Evolutionary conservation across 1,139 yeast genomes (phyloP).

Genomic region (Suhomyces chickasaworum): DNA sequence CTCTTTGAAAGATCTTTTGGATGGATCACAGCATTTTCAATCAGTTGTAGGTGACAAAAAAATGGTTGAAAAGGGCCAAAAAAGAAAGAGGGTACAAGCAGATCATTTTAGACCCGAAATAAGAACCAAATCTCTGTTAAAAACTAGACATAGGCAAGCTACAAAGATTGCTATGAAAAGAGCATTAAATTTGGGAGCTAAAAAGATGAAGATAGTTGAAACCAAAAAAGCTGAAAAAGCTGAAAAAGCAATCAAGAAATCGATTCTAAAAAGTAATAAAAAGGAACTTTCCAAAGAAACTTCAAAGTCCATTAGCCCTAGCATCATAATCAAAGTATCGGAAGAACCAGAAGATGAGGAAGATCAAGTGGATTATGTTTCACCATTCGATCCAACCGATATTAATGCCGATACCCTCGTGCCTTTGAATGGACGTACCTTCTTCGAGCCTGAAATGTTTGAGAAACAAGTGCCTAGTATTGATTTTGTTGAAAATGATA

Average conservation of each 20-base stretch:
- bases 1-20: conserved; percentile 8
- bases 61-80: conserved; percentile 34
- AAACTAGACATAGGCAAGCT: conserved; percentile 13
- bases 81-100: conserved; percentile 33
- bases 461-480: conserved; percentile 30
- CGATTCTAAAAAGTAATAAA: background rate
- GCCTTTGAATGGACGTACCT: conserved; percentile 35
- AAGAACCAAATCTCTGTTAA: conserved; percentile 1
- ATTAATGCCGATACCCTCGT: conserved; percentile 38
- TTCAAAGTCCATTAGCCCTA: background rate
- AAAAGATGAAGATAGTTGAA: conserved; percentile 1
- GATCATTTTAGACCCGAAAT: conserved; percentile 27
- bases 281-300: background rate
- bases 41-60: conserved; percentile 41
- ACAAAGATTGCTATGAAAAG: conserved; percentile 10
- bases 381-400: conserved; percentile 42
- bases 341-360: conserved; percentile 7
- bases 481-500: conserved; percentile 19
- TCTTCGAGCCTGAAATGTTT: conserved; percentile 32
- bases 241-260: background rate
- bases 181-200: conserved; percentile 5
- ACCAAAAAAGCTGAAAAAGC: background rate
- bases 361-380: conserved; percentile 12
- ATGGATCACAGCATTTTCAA: conserved; percentile 37
- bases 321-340: background rate